Evolutionary conservation across 1,284 basidiomycete species (phyloP).

Genomic region (Ustilago esculenta): DNA sequence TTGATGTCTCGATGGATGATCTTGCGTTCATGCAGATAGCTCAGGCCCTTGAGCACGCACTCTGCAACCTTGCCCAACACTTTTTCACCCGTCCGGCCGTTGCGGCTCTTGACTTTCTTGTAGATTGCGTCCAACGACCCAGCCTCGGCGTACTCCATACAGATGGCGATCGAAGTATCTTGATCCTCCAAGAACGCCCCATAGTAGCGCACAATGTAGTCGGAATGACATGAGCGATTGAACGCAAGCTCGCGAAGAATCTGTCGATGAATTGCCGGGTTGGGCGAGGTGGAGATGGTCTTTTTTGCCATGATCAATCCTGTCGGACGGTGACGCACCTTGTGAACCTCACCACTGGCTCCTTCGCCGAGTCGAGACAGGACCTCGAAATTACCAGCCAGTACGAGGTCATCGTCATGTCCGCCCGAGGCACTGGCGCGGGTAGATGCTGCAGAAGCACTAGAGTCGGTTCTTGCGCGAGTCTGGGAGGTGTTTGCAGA

Average conservation of each 20-base stretch:
- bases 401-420: constrained; percentile 43
- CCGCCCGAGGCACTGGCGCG: constrained; percentile 20
- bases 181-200: constrained; percentile 94
- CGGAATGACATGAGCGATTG: constrained; percentile 82
- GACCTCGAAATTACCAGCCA: constrained; percentile 75
- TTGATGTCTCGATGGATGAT: constrained; percentile 99
- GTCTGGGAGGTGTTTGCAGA: not conserved
- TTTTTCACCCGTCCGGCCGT: constrained; percentile 86
- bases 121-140: constrained; percentile 83
- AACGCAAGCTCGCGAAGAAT: constrained; percentile 91
- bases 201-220: constrained; percentile 90
- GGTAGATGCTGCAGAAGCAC: constrained; percentile 22
- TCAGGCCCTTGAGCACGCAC: constrained; percentile 89
- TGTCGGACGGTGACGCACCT: constrained; percentile 82
- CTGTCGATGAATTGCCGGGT: constrained; percentile 84
- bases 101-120: constrained; percentile 79
- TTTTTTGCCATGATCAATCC: constrained; percentile 89
- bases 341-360: constrained; percentile 92
- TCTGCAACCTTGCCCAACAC: constrained; percentile 90
- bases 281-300: constrained; percentile 92
- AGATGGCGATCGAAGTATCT: constrained; percentile 90
- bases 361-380: constrained; percentile 87
- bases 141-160: constrained; percentile 95
- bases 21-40: constrained; percentile 87
- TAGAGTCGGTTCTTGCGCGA: constrained; percentile 20